Evolutionary conservation across 2,329 filamentous ascomycete species (phyloP), one percentile per base, ranked within the genome.

Genomic region (Alternaria rosae): DNA sequence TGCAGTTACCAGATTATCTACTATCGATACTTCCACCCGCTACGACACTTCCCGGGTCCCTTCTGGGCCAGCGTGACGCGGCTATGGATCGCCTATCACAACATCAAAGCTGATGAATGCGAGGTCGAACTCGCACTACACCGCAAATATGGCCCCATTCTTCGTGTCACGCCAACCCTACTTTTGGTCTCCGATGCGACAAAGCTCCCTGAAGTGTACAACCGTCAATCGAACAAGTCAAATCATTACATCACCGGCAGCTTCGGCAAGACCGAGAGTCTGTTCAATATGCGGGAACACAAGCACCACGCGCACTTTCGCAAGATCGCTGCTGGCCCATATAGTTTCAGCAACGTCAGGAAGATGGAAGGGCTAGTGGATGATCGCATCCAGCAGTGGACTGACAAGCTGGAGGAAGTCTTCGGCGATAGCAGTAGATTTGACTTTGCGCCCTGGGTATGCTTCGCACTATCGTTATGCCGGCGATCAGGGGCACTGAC

Each of bases 321-420:
- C 17, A 88, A 87, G 74, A 80, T 86, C 21, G 82, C 85, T 23
- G 87, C 86, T 1, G 80, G 82, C 1, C 82, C 85, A 67, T 88
- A 88, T 68, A 84, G 81, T 55, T 86, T 88, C 68, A 81, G 77
- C 45, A 87, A 86, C 66, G 82, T 88, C 66, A 85, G 85, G 74
- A 85, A 83, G 65, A 88, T 87, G 83, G 87, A 89, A 71, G 83
- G 85, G 0, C 66, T 88, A 28, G 79, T 89, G 3, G 86, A 88
- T 61, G 64, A 70, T 2, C 79, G 83, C 10, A 85, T 88, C 48
- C 59, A 71, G 3, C 74, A 81, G n/a, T 89, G 85, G 86, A 77
- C 84, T 9, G 66, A 70, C 4, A 82, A 80, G n/a, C 77, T 89
- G 3, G 77, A 82, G 3, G 70, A 78, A 3, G 73, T 72, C 6